phyloP scores from a whole-genome alignment of 2,329 filamentous ascomycete species.

The Penicillium rolfsii region DNA sequence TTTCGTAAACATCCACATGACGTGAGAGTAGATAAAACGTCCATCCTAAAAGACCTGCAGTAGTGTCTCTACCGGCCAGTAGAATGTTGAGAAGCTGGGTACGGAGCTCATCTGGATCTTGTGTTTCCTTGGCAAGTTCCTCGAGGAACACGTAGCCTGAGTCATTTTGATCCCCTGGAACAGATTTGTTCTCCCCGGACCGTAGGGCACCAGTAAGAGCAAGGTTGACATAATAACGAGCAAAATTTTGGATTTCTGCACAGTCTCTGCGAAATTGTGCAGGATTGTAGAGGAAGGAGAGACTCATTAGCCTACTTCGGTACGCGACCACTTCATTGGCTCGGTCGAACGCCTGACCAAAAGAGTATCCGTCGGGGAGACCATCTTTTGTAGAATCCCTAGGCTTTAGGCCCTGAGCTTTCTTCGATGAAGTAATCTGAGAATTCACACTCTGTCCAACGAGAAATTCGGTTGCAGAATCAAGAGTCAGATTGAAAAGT shows the following conservation, averaged over 20 bases:
- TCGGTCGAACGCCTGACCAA: constrained; percentile 6
- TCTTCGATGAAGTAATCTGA: constrained; percentile 1
- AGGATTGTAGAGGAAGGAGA: constrained; percentile 6
- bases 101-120: constrained; percentile 41
- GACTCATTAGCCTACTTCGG: constrained; percentile 8
- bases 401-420: background rate
- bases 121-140: background rate
- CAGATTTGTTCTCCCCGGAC: background rate
- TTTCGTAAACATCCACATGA: constrained; percentile 6
- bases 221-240: constrained; percentile 6
- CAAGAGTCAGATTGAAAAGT: constrained; percentile 68
- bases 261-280: constrained; percentile 9
- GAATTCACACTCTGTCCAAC: constrained; percentile 55
- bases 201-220: background rate
- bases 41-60: constrained; percentile 75
- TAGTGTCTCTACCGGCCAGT: constrained; percentile 76
- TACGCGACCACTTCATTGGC: constrained; percentile 6
- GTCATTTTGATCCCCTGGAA: background rate
- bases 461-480: constrained; percentile 66
- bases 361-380: background rate
- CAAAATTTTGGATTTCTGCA: constrained; percentile 1
- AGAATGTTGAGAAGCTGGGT: constrained; percentile 78
- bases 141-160: constrained; percentile 8
- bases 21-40: constrained; percentile 71
- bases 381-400: background rate